Percentiles rank a stretch among this genome's conserved stretches.
These are phyloP conservation scores for Penicillium aurantiogriseum DNA, from an alignment of 2,329 filamentous ascomycete genomes.

Conservation along the genomic window DNA sequence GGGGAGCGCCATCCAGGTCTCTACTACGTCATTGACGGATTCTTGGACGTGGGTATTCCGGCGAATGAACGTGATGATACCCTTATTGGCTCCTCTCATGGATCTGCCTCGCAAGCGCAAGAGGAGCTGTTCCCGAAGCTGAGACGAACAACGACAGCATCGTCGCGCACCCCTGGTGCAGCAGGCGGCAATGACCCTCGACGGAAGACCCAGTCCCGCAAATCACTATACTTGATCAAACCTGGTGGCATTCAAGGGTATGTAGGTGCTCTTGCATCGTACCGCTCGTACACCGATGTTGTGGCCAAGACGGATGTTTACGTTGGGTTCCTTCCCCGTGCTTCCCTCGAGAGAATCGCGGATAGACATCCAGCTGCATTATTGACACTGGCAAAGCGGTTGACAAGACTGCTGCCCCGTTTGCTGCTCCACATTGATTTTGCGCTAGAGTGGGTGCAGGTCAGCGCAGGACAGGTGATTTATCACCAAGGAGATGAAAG, in stretches of 20 bases:
- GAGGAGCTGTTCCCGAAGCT: constrained; percentile 48
- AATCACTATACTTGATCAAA: constrained; percentile 85
- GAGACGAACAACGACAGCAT: constrained; percentile 45
- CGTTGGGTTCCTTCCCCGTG: constrained; percentile 86
- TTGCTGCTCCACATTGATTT: constrained; percentile 97
- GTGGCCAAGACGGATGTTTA: constrained; percentile 98
- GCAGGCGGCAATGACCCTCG: constrained; percentile 32
- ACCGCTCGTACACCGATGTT: constrained; percentile 93
- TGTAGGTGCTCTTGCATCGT: constrained; percentile 89
- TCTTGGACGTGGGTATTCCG: constrained; percentile 88
- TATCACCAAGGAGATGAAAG: constrained; percentile 94
- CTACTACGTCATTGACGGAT: constrained; percentile 97
- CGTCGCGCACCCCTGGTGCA: constrained; percentile 37
- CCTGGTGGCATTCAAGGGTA: constrained; percentile 93
- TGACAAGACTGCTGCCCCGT: constrained; percentile 84
- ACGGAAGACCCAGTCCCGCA: constrained; percentile 52
- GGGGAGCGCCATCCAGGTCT: constrained; percentile 94
- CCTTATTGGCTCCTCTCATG: constrained; percentile 36
- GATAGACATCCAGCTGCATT: constrained; percentile 90
- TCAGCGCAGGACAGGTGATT: constrained; percentile 90
- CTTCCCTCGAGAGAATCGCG: constrained; percentile 84
- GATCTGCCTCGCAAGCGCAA: constrained; percentile 25
- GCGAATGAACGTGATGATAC: constrained; percentile 58
- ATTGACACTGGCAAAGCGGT: constrained; percentile 90
- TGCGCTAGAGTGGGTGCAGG: constrained; percentile 95